Percentiles rank a stretch among this genome's conserved stretches.
Evolutionary conservation across 257 asterid species (phyloP).

Genomic region (Orobanche coerulescens): DNA sequence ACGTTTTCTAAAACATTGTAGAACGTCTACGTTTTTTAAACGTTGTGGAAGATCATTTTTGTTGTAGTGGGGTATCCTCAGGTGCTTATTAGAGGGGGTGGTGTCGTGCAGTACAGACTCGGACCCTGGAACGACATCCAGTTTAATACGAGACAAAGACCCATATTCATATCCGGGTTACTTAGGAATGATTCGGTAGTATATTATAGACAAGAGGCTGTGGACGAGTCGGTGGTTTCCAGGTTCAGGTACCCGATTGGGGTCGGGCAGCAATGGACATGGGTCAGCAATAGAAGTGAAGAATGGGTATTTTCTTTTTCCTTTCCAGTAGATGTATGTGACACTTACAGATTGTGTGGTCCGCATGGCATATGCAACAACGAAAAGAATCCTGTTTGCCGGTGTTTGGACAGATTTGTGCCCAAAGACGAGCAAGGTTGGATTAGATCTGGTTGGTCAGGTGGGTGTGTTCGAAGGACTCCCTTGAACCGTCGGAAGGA

Average conservation of each 20-base stretch:
- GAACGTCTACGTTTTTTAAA: too few species aligned
- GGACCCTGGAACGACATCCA: conserved; percentile 31
- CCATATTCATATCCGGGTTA: not conserved
- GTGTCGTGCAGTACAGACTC: not conserved
- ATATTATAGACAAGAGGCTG: not conserved
- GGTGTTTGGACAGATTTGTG: not conserved
- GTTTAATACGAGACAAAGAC: not conserved
- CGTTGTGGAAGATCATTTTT: too few species aligned
- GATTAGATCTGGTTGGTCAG: not conserved
- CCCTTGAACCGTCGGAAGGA: not conserved
- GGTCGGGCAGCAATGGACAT: not conserved
- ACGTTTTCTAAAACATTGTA: too few species aligned
- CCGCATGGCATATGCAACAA: not conserved
- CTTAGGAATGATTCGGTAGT: not conserved
- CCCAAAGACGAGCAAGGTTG: not conserved
- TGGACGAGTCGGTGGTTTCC: not conserved
- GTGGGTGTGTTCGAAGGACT: not conserved
- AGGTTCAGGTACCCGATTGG: not conserved
- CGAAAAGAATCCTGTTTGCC: not conserved
- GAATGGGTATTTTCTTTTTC: not conserved
- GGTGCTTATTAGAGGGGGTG: conserved; percentile 10
- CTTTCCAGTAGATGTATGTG: not conserved
- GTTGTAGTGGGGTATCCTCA: conserved; percentile 32
- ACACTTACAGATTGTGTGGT: not conserved
- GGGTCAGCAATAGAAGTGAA: not conserved